Percentiles rank a stretch among this genome's conserved stretches.
These are phyloP conservation scores for Fimicolochytrium jonesii DNA, from an alignment of 192 early-diverging fungal genomes.

Conservation along the genomic window DNA sequence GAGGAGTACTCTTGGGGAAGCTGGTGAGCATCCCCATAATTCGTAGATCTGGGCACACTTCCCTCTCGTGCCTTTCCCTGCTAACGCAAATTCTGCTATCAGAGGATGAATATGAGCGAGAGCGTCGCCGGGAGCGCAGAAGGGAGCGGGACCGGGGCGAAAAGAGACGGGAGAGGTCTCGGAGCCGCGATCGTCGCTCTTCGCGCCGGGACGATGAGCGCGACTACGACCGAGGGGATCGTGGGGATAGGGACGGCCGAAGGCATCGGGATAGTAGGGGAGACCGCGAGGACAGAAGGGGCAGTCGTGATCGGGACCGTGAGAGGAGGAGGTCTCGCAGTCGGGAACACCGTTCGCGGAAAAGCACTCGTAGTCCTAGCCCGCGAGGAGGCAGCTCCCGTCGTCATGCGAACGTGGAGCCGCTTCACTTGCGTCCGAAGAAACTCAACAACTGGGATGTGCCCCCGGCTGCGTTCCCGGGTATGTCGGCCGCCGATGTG, in stretches of 20 bases:
- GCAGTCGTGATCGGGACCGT: slow-evolving; percentile 36
- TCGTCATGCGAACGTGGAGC: slow-evolving; percentile 40
- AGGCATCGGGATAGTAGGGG: slow-evolving; percentile 47
- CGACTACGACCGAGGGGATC: slow-evolving; percentile 27
- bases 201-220: slow-evolving; percentile 16
- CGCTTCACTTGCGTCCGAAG: slow-evolving; percentile 70
- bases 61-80: neutral
- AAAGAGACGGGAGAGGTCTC: slow-evolving; percentile 2
- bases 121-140: slow-evolving; percentile 17
- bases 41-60: too few relatives aligned
- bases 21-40: neutral
- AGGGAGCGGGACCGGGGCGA: slow-evolving; percentile 16
- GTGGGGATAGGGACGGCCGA: slow-evolving; percentile 47
- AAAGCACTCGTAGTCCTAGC: slow-evolving; percentile 15
- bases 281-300: slow-evolving; percentile 12
- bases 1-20: neutral
- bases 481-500: slow-evolving; percentile 76
- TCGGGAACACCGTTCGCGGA: slow-evolving; percentile 5
- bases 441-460: slow-evolving; percentile 92
- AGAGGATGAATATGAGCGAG: slow-evolving; percentile 13
- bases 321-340: slow-evolving; percentile 36
- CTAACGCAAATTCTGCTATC: neutral
- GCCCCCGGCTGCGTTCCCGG: slow-evolving; percentile 83
- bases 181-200: slow-evolving; percentile 4
- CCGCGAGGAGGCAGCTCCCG: slow-evolving; percentile 14